Evolutionary conservation across 352 stramenopile genomes (phyloP), one percentile per base, ranked within the genome.

Genomic region (Pythium myriotylum): DNA sequence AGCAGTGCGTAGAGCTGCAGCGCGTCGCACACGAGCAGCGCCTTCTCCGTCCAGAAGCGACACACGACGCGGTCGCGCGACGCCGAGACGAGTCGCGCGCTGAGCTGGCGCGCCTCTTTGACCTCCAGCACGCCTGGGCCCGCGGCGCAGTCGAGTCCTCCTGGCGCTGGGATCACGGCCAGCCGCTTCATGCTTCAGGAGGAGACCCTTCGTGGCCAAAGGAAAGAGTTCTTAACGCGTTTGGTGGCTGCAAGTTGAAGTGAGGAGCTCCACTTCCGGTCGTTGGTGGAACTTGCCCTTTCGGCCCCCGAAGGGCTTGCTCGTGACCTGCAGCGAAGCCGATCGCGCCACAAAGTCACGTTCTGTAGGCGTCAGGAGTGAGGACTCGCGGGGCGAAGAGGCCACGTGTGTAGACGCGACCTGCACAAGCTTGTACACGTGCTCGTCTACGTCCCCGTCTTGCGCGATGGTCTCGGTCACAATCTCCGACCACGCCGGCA

Each of bases 31-130:
- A 76, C n/a, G 14, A 84, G 43, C 14, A 78, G 32, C 40, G 45
- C 57, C 58, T 89, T 88, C 68, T 89, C 82, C n/a, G 74, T 58
- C 82, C 79, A 89, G 45, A 84, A 79, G 40, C 79, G 76, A 54
- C 71, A 70, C 35, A 84, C 69, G 27, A 55, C 41, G 29, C 54
- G 27, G 16, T 47, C 10, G 12, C 55, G 49, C n/a, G 39, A 29
- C 45, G 32, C 42, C 3, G 51, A 48, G 9, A 68, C 54, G 10
- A 70, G 29, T 13, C 48, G 54, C 13, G 16, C 23, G 27, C 54
- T 65, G 16, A 22, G 32, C 48, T 52, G 32, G 0, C 62, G 48
- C 3, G 50, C 50, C 29, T 59, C 41, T 24, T 65, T 54, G 49
- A 73, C 45, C n/a, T 68, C 62, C 2, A 70, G 41, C 12, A 65